phyloP scores from a whole-genome alignment of 2,329 filamentous ascomycete species.

The Pyricularia sp. region DNA sequence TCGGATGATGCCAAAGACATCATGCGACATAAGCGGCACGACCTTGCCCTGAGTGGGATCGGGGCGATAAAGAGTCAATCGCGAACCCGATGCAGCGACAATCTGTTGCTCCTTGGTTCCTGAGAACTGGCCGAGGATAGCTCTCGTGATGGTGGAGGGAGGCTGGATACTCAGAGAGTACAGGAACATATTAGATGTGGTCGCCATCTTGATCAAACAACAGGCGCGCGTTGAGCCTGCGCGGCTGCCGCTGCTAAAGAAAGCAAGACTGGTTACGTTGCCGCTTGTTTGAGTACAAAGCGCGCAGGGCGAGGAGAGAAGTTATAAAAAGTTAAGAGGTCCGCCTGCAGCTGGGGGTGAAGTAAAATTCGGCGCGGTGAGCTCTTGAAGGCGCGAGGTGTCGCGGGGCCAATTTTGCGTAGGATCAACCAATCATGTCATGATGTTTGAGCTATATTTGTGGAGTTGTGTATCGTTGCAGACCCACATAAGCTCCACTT shows the following conservation, averaged over 20 bases:
- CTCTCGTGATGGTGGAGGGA: constrained; percentile 80
- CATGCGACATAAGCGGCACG: constrained; percentile 76
- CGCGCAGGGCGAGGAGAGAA: neutral
- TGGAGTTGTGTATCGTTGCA: neutral
- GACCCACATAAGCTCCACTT: neutral
- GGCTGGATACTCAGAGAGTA: constrained; percentile 95
- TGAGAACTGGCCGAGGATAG: constrained; percentile 88
- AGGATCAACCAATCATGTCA: neutral
- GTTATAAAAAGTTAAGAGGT: neutral
- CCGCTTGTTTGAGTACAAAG: constrained; percentile 6
- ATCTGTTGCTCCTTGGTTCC: constrained; percentile 98
- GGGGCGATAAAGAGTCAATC: constrained; percentile 77
- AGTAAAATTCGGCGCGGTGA: neutral
- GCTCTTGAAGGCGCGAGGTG: neutral
- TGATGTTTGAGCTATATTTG: neutral
- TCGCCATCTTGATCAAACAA: constrained; percentile 63
- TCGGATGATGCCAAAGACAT: constrained; percentile 93
- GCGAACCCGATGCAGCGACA: constrained; percentile 83
- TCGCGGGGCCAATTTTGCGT: neutral
- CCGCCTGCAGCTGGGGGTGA: neutral
- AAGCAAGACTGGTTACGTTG: constrained; percentile 7
- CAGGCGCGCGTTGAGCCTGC: constrained; percentile 39
- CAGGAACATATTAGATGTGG: constrained; percentile 96
- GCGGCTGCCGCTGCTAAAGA: constrained; percentile 21
- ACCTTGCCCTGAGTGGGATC: constrained; percentile 81